These are phyloP conservation scores for Fusarium armeniacum DNA, from an alignment of 2,329 filamentous ascomycete species.

Conservation along the genomic window DNA sequence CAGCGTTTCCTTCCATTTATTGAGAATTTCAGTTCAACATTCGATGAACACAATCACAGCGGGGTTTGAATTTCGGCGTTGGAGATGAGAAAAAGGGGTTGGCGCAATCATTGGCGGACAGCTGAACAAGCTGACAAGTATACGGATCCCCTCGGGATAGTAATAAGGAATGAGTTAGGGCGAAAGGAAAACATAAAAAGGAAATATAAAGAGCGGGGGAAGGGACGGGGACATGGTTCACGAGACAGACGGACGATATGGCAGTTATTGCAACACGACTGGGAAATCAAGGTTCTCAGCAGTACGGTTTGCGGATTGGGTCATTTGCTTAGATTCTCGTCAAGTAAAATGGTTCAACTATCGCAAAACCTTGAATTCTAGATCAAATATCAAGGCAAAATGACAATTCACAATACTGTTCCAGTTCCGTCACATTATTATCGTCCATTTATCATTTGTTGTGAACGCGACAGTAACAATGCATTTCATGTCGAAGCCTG, in stretches of 20 bases:
- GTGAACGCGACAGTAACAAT: neutral
- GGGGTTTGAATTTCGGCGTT: constrained; percentile 45
- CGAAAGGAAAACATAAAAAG: constrained; percentile 19
- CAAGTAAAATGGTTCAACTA: constrained; percentile 7
- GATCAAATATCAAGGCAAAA: constrained; percentile 36
- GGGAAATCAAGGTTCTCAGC: constrained; percentile 1
- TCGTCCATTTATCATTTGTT: neutral
- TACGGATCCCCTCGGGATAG: constrained; percentile 8
- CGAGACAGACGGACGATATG: constrained; percentile 32
- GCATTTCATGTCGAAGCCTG: neutral
- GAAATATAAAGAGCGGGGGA: constrained; percentile 6
- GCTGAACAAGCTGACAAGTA: constrained; percentile 14
- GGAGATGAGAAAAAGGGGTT: constrained; percentile 29
- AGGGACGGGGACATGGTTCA: constrained; percentile 23
- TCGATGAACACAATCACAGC: constrained; percentile 18
- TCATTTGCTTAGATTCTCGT: constrained; percentile 16
- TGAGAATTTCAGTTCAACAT: constrained; percentile 13
- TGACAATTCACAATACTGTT: constrained; percentile 5
- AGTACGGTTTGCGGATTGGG: constrained; percentile 3
- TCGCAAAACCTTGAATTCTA: constrained; percentile 23
- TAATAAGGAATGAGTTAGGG: constrained; percentile 30
- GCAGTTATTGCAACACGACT: constrained; percentile 31
- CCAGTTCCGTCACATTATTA: neutral
- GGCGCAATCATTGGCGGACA: constrained; percentile 22
- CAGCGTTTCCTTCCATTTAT: constrained; percentile 39